These are phyloP conservation scores for Astragalus glycyphyllos DNA, from an alignment of 306 rosid genomes.

Conservation along the genomic window DNA sequence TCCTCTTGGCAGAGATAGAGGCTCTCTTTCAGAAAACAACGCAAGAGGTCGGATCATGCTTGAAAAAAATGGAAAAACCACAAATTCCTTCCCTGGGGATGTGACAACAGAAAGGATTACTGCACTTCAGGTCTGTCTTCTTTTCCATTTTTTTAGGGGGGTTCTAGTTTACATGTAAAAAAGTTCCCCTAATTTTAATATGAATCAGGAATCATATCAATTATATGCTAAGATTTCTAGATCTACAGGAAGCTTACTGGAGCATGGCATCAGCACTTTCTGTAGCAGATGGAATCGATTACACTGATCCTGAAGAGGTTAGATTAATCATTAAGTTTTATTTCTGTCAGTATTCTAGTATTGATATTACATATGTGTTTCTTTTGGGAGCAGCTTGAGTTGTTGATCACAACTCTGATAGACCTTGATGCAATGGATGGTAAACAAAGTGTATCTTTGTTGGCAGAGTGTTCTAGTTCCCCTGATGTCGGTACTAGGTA, in stretches of 20 bases:
- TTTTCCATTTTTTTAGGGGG: not conserved
- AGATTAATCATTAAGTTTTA: slow-evolving; percentile 32
- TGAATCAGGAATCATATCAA: slow-evolving; percentile 36
- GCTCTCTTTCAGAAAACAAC: slow-evolving; percentile 56
- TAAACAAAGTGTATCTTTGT: slow-evolving; percentile 77
- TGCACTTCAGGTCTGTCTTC: slow-evolving; percentile 77
- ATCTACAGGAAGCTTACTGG: slow-evolving; percentile 87
- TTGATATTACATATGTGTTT: slow-evolving; percentile 35
- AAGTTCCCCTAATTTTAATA: slow-evolving; percentile 13
- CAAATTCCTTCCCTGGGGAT: slow-evolving; percentile 75
- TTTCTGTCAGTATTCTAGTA: slow-evolving; percentile 33
- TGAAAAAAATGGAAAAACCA: slow-evolving; percentile 72
- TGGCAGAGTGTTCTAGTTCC: slow-evolving; percentile 91
- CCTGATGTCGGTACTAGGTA: slow-evolving; percentile 91
- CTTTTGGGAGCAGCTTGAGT: slow-evolving; percentile 73
- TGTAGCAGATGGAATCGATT: slow-evolving; percentile 96
- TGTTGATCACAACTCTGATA: slow-evolving; percentile 82
- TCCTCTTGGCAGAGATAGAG: slow-evolving; percentile 56
- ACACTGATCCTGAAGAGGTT: slow-evolving; percentile 98
- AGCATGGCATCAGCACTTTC: slow-evolving; percentile 93
- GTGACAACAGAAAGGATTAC: slow-evolving; percentile 68
- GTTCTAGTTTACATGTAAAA: not conserved
- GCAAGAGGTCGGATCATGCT: slow-evolving; percentile 60
- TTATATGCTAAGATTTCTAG: slow-evolving; percentile 31
- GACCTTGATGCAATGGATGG: slow-evolving; percentile 99